Evolutionary conservation across 2,329 filamentous ascomycete species (phyloP).

Genomic region (Westerdykella sp.): DNA sequence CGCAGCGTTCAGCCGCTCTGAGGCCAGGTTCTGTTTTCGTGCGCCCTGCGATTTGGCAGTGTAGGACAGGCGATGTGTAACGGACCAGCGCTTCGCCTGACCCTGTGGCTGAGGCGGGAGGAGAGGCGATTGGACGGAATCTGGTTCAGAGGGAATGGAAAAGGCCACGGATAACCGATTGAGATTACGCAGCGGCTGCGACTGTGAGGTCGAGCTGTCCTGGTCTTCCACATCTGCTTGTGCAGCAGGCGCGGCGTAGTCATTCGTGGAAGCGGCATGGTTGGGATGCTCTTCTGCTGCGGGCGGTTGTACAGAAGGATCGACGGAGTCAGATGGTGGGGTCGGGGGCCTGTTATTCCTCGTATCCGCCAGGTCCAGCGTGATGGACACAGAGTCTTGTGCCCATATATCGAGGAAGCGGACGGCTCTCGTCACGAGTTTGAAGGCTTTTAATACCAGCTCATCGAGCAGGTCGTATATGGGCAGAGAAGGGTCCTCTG

Average conservation of each 20-base stretch:
- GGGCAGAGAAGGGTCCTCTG: conserved; percentile 31
- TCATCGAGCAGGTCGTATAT: conserved; percentile 79
- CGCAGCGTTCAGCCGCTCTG: conserved; percentile 68
- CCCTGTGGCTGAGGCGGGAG: conserved; percentile 20
- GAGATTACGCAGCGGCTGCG: conserved; percentile 26
- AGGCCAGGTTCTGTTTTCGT: conserved; percentile 68
- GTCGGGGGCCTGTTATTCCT: conserved; percentile 32
- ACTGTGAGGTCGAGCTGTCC: conserved; percentile 24
- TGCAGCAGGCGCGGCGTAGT: conserved; percentile 26
- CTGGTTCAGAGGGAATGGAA: conserved; percentile 34
- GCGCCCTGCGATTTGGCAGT: conserved; percentile 59
- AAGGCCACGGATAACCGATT: conserved; percentile 32
- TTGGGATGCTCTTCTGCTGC: conserved; percentile 18
- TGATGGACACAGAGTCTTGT: conserved; percentile 51
- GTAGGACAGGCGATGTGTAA: conserved; percentile 71
- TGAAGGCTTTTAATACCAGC: conserved; percentile 89
- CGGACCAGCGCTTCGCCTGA: conserved; percentile 44
- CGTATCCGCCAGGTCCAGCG: conserved; percentile 28
- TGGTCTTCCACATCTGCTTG: conserved; percentile 30
- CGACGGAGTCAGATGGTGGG: conserved; percentile 34
- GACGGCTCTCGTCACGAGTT: conserved; percentile 85
- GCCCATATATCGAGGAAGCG: conserved; percentile 83
- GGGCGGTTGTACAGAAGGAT: conserved; percentile 25
- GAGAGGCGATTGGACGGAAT: conserved; percentile 27
- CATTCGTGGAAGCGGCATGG: conserved; percentile 43